Evolutionary conservation across 768 basidiomycete genomes (phyloP), one percentile per base, ranked within the genome.

Genomic region (Podaxis sp.): DNA sequence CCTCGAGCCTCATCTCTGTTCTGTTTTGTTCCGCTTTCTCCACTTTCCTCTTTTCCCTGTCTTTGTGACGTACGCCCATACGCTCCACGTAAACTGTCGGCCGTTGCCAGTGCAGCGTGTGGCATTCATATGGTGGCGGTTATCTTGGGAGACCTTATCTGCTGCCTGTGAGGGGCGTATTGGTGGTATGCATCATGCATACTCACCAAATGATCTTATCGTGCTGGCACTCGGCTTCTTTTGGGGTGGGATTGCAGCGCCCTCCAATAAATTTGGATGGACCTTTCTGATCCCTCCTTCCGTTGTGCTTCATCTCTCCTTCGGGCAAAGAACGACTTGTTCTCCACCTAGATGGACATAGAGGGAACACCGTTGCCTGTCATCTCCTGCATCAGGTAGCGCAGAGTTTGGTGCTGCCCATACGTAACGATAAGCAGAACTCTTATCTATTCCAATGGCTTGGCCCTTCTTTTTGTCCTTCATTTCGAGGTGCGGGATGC

Each of bases 391-490:
- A 39, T 19, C 54, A 11, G 22, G 36, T 22, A 24, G 24, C 24
- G 26, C 19, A 49, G 54, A 12, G 17, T 38, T 33, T 12, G 24
- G 38, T 28, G 42, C 24, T 52, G 28, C 24, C n/a, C 26, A 38
- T 62, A 55, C 54, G 54, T 63, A 56, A 57, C n/a, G 49, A 38
- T 53, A 19, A 39, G 59, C 24, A 42, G 15, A 13, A 54, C 63
- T 66, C 48, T 67, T 28, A 22, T 59, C 54, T 62, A 38, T 48
- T 56, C 38, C 52, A 36, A 13, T 38, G 56, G 12, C 42, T 55
- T 54, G 42, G 57, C 59, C 0, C 46, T 60, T 52, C 38, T 46
- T 30, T 58, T 49, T 6, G 54, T 52, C 3, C 53, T 58, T 55
- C 42, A 42, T 39, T 53, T 33, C 2, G 44, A 61, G 5, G 48